phyloP scores from a whole-genome alignment of 2,329 filamentous ascomycete species.

The Fonsecaea pedrosoi region DNA sequence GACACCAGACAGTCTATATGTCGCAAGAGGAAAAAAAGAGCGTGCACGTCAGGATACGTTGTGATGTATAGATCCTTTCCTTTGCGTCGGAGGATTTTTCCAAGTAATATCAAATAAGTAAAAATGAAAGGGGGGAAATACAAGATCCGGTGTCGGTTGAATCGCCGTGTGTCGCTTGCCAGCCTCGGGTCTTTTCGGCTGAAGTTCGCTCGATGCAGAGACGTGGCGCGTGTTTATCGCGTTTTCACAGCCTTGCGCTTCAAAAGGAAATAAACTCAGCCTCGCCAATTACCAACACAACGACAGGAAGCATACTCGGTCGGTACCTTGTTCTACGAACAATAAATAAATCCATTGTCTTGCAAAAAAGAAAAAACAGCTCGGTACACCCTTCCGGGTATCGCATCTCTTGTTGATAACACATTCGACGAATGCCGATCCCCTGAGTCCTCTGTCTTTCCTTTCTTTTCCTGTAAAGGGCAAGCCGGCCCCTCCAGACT shows the following conservation, averaged over 20 bases:
- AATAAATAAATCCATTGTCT: slow-evolving; percentile 1
- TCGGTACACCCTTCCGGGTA: not conserved
- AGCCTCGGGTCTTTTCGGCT: slow-evolving; percentile 5
- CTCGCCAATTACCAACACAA: not conserved
- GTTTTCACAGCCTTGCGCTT: not conserved
- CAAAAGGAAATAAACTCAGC: not conserved
- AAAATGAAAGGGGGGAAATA: not conserved
- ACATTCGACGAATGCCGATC: slow-evolving; percentile 1
- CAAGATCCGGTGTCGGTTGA: slow-evolving; percentile 4
- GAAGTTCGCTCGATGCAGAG: not conserved
- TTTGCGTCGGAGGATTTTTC: not conserved
- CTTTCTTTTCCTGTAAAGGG: not conserved
- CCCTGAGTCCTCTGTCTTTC: not conserved
- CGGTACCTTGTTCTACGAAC: not conserved
- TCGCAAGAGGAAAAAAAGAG: not conserved
- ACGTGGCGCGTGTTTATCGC: too few species aligned
- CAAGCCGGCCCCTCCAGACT: not conserved
- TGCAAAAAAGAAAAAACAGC: not conserved
- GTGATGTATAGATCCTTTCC: not conserved
- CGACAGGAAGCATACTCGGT: too few species aligned
- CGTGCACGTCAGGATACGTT: not conserved
- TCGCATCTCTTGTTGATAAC: slow-evolving; percentile 1
- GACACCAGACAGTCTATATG: not conserved
- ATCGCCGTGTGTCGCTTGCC: slow-evolving; percentile 4
- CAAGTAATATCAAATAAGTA: too few species aligned